Base-by-base conservation (phyloP, 1,139 yeast genomes). In the Kodamaea plutei region DNA sequence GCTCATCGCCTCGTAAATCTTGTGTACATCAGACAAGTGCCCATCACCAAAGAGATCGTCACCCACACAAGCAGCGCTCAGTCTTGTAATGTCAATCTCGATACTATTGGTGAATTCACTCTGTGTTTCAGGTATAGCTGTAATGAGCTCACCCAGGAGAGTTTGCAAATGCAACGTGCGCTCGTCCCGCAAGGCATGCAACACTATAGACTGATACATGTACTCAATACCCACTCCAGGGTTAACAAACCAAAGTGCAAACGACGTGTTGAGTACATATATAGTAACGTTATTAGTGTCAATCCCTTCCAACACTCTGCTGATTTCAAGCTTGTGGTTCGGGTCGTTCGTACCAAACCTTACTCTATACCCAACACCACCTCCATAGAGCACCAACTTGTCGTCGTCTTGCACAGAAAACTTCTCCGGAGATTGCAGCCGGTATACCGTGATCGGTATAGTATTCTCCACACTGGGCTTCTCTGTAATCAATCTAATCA, bases 401-500 rank as follows among this genome's bases (percentile, higher is more conserved):
- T 69, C 74, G 35, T 64, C 69, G 31, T 62, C 67, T 15, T 50
- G 58, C 13, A 56, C 44, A 8, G 64, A 53, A 40, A 61, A 68
- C 26, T 48, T 42, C 27, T 62, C 72, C 2, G 75, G 75, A 2
- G 66, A 60, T 15, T 63, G 61, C 5, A 63, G 49, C 32, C 55
- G 66, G 41, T 61, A 68, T 15, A 52, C 45, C 9, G 47, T 36
- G 10, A 50, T 45, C 4, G 63, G 60, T 9, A 66, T 55, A 7
- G 75, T 67, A 46, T 68, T 67, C 36, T 68, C 75, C 26, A 54
- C 44, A 36, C 55, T 63, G 15, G 76, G 76, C 26, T 44, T 50
- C 33, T 66, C 69, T 31, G 41, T 29, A 24, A 61, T 47, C 32
- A 61, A 32, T 37, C 52, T 32, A 13, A 18, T 27, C 36, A 33